A percentile compares a stretch with the other conserved stretches of the same genome.
Conservation (phyloP, 208 protist species). For the Trypanosoma avium region DNA sequence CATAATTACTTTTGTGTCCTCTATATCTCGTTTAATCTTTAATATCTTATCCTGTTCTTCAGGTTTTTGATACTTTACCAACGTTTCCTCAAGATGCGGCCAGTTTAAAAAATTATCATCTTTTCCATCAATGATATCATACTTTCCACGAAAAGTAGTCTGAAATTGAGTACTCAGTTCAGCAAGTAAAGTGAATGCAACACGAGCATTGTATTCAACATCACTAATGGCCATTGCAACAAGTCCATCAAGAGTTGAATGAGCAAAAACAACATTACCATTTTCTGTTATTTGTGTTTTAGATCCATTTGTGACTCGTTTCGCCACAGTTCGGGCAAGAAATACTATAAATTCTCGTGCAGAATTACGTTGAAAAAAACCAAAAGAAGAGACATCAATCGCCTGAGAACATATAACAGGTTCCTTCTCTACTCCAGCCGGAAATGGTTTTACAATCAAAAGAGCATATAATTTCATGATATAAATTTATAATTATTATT, state of each 20-base stretch:
- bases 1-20: slow-evolving; percentile 93
- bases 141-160: slow-evolving; percentile 86
- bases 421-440: slow-evolving; percentile 53
- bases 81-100: slow-evolving; percentile 69
- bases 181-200: slow-evolving; percentile 85
- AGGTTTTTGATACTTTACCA: slow-evolving; percentile 88
- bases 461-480: slow-evolving; percentile 80
- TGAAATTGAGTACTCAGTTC: slow-evolving; percentile 73
- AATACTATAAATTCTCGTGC: slow-evolving; percentile 88
- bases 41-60: slow-evolving; percentile 90
- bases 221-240: slow-evolving; percentile 81
- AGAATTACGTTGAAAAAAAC: slow-evolving; percentile 84
- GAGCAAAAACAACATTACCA: slow-evolving; percentile 75
- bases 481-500: background rate
- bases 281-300: slow-evolving; percentile 86
- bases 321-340: slow-evolving; percentile 80
- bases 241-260: slow-evolving; percentile 70
- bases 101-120: slow-evolving; percentile 79
- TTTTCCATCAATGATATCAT: slow-evolving; percentile 49
- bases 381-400: slow-evolving; percentile 86
- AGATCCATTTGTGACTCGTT: slow-evolving; percentile 53
- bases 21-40: slow-evolving; percentile 86
- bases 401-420: slow-evolving; percentile 77
- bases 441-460: slow-evolving; percentile 59
- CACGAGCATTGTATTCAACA: slow-evolving; percentile 83